Percentiles rank a stretch among this genome's conserved stretches.
Evolutionary conservation across 495 filamentous ascomycete genomes (phyloP).

Genomic region (Tuber indicum): DNA sequence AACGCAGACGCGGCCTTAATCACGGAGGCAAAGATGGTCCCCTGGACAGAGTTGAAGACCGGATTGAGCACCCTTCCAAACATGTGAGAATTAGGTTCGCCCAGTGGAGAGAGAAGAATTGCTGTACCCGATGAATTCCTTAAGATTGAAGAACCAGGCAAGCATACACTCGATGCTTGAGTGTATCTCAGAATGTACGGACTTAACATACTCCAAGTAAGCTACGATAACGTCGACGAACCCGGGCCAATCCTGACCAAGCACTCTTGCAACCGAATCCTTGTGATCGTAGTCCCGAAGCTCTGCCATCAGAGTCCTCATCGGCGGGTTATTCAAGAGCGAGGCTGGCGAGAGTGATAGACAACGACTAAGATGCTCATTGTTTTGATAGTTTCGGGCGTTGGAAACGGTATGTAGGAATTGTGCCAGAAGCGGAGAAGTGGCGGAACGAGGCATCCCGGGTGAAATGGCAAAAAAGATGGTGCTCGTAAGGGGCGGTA

Average conservation of each 20-base stretch:
- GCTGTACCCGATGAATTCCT: conserved; percentile 27
- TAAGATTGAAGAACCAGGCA: conserved; percentile 19
- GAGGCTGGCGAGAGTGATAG: conserved; percentile 27
- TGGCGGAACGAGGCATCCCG: conserved; percentile 8
- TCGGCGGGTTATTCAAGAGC: conserved; percentile 26
- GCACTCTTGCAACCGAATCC: conserved; percentile 5
- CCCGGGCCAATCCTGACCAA: conserved; percentile 35
- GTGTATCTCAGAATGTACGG: conserved; percentile 17
- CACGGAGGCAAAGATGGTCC: conserved; percentile 68
- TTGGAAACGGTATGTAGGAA: conserved; percentile 27
- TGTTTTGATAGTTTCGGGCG: conserved; percentile 20
- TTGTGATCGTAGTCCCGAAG: conserved; percentile 22
- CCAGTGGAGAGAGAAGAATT: neutral
- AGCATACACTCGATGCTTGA: conserved; percentile 17
- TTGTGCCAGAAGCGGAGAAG: conserved; percentile 15
- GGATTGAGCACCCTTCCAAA: conserved; percentile 52
- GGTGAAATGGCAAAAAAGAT: conserved; percentile 4
- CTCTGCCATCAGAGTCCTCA: conserved; percentile 23
- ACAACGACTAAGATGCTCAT: conserved; percentile 19
- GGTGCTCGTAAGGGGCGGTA: neutral
- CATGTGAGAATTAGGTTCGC: neutral
- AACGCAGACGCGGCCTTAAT: conserved; percentile 74
- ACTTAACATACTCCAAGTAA: conserved; percentile 28
- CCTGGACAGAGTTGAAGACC: conserved; percentile 68
- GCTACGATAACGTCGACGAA: conserved; percentile 36